Conservation (phyloP, 176 grass and related monocot genomes). For the Carex kokanica region DNA sequence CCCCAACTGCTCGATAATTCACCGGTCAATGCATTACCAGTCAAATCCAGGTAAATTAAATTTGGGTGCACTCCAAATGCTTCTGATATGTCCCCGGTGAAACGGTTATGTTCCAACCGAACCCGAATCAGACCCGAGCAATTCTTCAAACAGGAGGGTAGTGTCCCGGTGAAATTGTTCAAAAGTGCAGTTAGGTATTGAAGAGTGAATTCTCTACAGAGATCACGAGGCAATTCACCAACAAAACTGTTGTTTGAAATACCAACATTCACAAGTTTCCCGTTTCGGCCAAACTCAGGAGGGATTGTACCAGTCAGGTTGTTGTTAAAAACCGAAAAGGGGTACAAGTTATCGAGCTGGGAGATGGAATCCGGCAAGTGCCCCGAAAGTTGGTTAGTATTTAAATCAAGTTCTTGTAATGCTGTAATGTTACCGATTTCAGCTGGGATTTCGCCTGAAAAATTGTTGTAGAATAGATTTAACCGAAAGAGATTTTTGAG, state of each 20-base stretch:
- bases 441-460: conserved; percentile 45
- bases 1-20: conserved; percentile 45
- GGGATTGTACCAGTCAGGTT: conserved; percentile 48
- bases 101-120: conserved; percentile 40
- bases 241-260: conserved; percentile 53
- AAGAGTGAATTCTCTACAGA: conserved; percentile 46
- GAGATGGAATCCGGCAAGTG: conserved; percentile 45
- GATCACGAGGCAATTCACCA: conserved; percentile 42
- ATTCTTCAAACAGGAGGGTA: conserved; percentile 58
- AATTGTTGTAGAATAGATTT: conserved; percentile 50
- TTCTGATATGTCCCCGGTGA: conserved; percentile 49
- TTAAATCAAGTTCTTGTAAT: conserved; percentile 39
- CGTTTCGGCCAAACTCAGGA: conserved; percentile 42
- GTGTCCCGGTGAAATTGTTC: conserved; percentile 41
- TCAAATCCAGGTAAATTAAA: conserved; percentile 54
- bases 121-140: conserved; percentile 37
- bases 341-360: conserved; percentile 33
- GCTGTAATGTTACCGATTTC: conserved; percentile 57
- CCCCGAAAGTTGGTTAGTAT: conserved; percentile 54
- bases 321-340: conserved; percentile 41
- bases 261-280: conserved; percentile 7
- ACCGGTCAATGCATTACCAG: conserved; percentile 47
- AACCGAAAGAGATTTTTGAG: conserved; percentile 38
- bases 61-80: conserved; percentile 51
- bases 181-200: conserved; percentile 22